Evolutionary conservation across 768 basidiomycete genomes (phyloP), one percentile per base, ranked within the genome.

Genomic region (Amanita inopinata): DNA sequence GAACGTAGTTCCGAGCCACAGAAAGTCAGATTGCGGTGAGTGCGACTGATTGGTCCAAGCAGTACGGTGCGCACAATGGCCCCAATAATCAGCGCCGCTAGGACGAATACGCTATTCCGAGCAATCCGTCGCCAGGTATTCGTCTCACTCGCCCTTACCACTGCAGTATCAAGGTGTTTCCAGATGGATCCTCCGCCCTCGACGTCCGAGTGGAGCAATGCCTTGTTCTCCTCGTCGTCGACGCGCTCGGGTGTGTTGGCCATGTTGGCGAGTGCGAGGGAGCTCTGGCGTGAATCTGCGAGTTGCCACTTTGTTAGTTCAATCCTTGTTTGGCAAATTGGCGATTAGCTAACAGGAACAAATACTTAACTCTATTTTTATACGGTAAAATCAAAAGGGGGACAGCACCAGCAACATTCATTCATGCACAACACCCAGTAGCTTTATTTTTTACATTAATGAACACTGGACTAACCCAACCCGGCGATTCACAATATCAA

Each of bases 1-100:
- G 77, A 84, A 43, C 71, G 64, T 41, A 79, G 53, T 19, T 58
- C 60, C 22, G 63, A 56, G 22, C 66, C 66, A 33, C 66, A 56
- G 49, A 70, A 66, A 24, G 61, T 48, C 8, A 60, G 41, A 38
- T 60, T 55, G 5, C 58, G 59, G 28, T 55, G 55, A 5, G 52
- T 40, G 6, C 45, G 54, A 5, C 38, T 37, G 33, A 56, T 49
- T 28, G 53, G 51, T 14, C 51, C 51, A 23, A 62, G 54, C 1
- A 73, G 48, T 2, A 67, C 44, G 10, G 56, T 58, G n/a, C 66
- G 62, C 4, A 67, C 57, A 43, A 71, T 59, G 4, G 61, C 61
- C 1, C 69, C 73, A 19, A 63, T 59, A 9, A 73, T 44, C 11
- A 76, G 55, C 15, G 75, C 11, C 11, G 19, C 34, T 18, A 44